Conservation (phyloP, 257 asterid species). For the Jaltomata sinuosa region DNA sequence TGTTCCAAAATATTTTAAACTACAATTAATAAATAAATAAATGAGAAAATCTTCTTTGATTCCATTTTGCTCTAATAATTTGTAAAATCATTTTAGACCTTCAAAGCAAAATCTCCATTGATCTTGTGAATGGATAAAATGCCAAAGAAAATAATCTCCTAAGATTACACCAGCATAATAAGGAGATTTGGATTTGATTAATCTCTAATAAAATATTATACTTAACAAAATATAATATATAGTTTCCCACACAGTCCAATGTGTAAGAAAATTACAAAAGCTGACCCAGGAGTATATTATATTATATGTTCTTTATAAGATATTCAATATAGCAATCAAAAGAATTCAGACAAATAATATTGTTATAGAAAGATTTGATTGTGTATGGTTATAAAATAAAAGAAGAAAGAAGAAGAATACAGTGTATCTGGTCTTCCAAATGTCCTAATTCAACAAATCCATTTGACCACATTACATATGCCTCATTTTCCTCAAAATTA, state of each 20-base stretch:
- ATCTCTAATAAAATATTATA: neutral
- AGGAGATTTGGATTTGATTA: neutral
- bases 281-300: neutral
- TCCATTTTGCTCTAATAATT: neutral
- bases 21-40: neutral
- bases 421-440: slow-evolving; percentile 12
- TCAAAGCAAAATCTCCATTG: neutral
- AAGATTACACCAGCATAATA: neutral
- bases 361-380: neutral
- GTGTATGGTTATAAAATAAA: neutral
- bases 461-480: neutral
- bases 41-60: neutral
- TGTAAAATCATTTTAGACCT: neutral
- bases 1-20: neutral
- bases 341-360: neutral
- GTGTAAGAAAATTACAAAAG: neutral
- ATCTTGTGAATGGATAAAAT: neutral
- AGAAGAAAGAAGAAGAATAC: neutral
- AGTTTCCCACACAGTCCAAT: neutral
- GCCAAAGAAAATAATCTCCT: neutral
- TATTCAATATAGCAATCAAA: neutral
- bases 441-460: neutral
- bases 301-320: neutral
- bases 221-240: neutral
- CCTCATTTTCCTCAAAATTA: neutral